phyloP scores from a whole-genome alignment of 2,329 filamentous ascomycete species.

The Penicillium expansum region DNA sequence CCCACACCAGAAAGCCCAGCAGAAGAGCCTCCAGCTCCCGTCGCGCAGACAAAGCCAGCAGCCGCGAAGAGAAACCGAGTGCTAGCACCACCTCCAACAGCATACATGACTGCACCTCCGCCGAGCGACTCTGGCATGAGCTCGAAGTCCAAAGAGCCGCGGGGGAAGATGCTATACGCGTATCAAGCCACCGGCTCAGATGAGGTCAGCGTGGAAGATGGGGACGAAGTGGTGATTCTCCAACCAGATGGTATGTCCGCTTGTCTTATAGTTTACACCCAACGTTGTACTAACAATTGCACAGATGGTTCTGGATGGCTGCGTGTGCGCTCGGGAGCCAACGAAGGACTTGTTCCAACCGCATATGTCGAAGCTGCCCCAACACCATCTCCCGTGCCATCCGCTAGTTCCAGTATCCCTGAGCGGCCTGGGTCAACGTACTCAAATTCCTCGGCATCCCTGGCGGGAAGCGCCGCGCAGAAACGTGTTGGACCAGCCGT shows the following conservation, averaged over 20 bases:
- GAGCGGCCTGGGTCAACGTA: slow-evolving; percentile 70
- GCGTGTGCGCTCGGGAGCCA: slow-evolving; percentile 68
- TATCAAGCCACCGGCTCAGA: slow-evolving; percentile 80
- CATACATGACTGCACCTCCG: slow-evolving; percentile 71
- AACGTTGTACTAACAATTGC: slow-evolving; percentile 9
- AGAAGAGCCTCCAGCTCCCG: slow-evolving; percentile 39
- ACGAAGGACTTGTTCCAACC: slow-evolving; percentile 82
- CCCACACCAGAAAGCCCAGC: slow-evolving; percentile 53
- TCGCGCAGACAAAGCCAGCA: slow-evolving; percentile 31
- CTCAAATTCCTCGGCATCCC: slow-evolving; percentile 72
- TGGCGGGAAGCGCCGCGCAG: slow-evolving; percentile 53
- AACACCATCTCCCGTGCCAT: slow-evolving; percentile 43
- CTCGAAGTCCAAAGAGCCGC: slow-evolving; percentile 53
- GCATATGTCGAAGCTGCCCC: slow-evolving; percentile 73
- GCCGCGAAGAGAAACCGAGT: slow-evolving; percentile 63
- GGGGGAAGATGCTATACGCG: slow-evolving; percentile 82
- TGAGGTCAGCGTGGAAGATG: slow-evolving; percentile 77
- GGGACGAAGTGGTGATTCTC: slow-evolving; percentile 71
- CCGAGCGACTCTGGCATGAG: slow-evolving; percentile 38
- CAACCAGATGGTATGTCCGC: slow-evolving; percentile 82
- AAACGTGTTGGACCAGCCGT: slow-evolving; percentile 93
- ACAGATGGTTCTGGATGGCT: slow-evolving; percentile 89
- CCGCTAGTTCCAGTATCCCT: slow-evolving; percentile 32
- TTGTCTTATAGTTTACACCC: neutral
- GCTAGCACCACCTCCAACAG: slow-evolving; percentile 79